Evolutionary conservation across 208 protist genomes (phyloP), one percentile per base, ranked within the genome.

Genomic region (Acanthamoeba quina): DNA sequence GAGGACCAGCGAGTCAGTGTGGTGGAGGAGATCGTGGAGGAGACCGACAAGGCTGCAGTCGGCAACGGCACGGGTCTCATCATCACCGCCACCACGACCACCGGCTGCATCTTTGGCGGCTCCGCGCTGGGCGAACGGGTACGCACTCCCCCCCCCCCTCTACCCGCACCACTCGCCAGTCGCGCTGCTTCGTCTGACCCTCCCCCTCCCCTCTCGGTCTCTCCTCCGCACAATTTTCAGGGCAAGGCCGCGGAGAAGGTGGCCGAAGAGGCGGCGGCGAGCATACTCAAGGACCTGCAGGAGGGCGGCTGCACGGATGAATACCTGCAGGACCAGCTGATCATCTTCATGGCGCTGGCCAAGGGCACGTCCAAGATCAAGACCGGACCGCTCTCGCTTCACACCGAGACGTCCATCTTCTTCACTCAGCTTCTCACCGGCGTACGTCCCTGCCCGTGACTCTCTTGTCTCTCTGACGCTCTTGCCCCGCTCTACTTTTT

Each of bases 271-370:
- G 95, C 96, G 2, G 64, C 74, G 3, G 29, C 86, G 19, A 58
- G 24, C 29, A 24, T 97, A n/a, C 7, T 95, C 1, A 52, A 68
- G 54, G 82, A 97, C 74, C 47, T 97, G 10, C 7, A 82, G 37
- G 64, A 96, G 49, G 96, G 96, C 19, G 96, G 94, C 24, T 97
- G 96, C 74, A 60, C 95, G 3, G 96, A 97, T 78, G 95, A 96
- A 80, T 96, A 96, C 64, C 34, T 89, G 7, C 80, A 80, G 91
- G 96, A 97, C 68, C 96, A 97, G 90, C 76, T 97, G 31, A 96
- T 97, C 47, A 94, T 97, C 15, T 97, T 96, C 60, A 97, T 97
- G 96, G 96, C 96, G 1, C 85, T 97, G 10, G 96, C 96, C 60
- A 90, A 95, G 34, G 96, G 96, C 26, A 86, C 56, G 29, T 95